phyloP scores from a whole-genome alignment of 1,284 basidiomycete species.

The Phylloboletellus chloephorus region DNA sequence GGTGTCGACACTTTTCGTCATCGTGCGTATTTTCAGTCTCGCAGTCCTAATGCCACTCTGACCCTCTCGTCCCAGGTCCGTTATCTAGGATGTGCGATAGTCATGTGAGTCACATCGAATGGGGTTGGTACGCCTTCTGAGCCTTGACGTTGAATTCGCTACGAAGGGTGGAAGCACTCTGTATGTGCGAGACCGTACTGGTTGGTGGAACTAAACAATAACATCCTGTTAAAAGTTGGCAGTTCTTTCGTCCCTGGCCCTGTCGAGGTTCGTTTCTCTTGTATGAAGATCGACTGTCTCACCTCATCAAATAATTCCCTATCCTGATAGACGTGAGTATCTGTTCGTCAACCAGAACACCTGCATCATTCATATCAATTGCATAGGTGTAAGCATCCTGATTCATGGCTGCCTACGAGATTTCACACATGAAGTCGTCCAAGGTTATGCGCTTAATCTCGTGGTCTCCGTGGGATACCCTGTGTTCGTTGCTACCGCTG shows the following conservation, averaged over 20 bases:
- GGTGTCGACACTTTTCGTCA: constrained; percentile 6
- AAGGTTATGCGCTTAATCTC: neutral
- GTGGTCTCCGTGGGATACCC: neutral
- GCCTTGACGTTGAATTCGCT: neutral
- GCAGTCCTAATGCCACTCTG: neutral
- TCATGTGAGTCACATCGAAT: constrained; percentile 7
- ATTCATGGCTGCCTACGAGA: too few species aligned
- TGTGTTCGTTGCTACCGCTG: neutral
- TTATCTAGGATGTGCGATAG: constrained; percentile 4
- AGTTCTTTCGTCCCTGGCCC: constrained; percentile 9
- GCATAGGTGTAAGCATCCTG: constrained; percentile 7
- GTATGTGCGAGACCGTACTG: neutral
- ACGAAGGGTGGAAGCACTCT: neutral
- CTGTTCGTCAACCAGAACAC: neutral
- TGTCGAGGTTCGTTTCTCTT: constrained; percentile 1
- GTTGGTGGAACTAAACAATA: neutral
- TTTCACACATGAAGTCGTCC: neutral
- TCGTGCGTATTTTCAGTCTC: neutral
- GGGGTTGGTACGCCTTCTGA: neutral
- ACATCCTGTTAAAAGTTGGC: neutral
- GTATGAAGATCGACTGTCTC: too few species aligned
- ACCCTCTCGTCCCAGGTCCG: constrained; percentile 3
- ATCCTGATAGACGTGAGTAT: constrained; percentile 12
- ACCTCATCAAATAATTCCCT: too few species aligned
- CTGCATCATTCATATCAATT: neutral